Conservation (phyloP, 2,329 filamentous ascomycete species). For the Hyphodiscus sp. region DNA sequence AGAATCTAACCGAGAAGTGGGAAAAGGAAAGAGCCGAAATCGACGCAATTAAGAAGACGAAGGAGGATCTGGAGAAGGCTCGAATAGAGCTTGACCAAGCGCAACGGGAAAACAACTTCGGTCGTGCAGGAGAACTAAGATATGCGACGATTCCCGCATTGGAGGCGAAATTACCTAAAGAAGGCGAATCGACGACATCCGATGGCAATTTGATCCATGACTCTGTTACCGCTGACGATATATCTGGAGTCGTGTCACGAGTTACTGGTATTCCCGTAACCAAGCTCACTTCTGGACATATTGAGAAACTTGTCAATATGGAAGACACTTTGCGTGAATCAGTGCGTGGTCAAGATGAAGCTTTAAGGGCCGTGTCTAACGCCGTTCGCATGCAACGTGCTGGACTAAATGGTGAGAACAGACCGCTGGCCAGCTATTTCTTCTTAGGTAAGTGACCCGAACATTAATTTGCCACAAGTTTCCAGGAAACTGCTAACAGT, state of each 20-base stretch:
- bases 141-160: slow-evolving; percentile 82
- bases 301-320: slow-evolving; percentile 94
- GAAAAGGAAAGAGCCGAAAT: slow-evolving; percentile 84
- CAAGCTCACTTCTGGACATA: slow-evolving; percentile 87
- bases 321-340: slow-evolving; percentile 79
- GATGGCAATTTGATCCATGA: slow-evolving; percentile 71
- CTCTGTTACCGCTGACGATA: slow-evolving; percentile 91
- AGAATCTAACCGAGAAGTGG: slow-evolving; percentile 75
- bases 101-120: slow-evolving; percentile 78
- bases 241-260: slow-evolving; percentile 83
- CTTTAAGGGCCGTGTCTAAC: slow-evolving; percentile 82
- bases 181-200: slow-evolving; percentile 41
- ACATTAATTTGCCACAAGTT: too few relatives aligned
- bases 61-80: slow-evolving; percentile 82
- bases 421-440: slow-evolving; percentile 91
- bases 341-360: slow-evolving; percentile 90
- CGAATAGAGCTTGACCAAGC: slow-evolving; percentile 81
- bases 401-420: slow-evolving; percentile 83
- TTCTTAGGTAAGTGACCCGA: slow-evolving; percentile 50
- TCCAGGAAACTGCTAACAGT: too few relatives aligned
- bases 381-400: slow-evolving; percentile 92
- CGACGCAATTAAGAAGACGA: slow-evolving; percentile 76
- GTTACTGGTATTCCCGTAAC: slow-evolving; percentile 84
- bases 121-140: slow-evolving; percentile 79
- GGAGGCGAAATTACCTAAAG: slow-evolving; percentile 72